Percentiles rank a stretch among this genome's conserved stretches.
Evolutionary conservation across 441 rosid species (phyloP).

Genomic region (Adansonia madagascariensis): DNA sequence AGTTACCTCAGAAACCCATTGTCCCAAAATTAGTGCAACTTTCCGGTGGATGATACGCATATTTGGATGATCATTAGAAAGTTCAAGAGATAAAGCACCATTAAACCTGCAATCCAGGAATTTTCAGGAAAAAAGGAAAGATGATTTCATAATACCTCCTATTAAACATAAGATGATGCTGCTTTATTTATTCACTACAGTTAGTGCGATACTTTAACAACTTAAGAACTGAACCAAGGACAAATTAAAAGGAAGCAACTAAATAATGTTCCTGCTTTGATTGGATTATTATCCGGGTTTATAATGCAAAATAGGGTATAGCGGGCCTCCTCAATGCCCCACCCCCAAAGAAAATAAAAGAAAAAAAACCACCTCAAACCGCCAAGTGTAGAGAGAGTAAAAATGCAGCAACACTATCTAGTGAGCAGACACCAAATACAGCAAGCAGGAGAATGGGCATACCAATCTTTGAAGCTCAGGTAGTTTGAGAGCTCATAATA

Average conservation of each 20-base stretch:
- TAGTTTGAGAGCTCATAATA: constrained; percentile 99
- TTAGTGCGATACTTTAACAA: background rate
- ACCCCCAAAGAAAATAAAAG: background rate
- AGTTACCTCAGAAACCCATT: constrained; percentile 98
- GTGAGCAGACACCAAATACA: constrained; percentile 20
- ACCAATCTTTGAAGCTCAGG: constrained; percentile 96
- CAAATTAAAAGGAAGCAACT: constrained; percentile 4
- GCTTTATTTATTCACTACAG: constrained; percentile 7
- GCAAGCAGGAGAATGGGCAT: constrained; percentile 24
- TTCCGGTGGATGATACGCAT: constrained; percentile 93
- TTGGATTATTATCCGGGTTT: background rate
- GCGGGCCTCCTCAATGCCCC: background rate
- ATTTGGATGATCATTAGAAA: constrained; percentile 89
- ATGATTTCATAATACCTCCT: constrained; percentile 17
- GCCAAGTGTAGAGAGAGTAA: background rate
- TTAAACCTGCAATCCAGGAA: constrained; percentile 69
- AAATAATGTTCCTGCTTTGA: constrained; percentile 1
- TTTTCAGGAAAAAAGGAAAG: background rate
- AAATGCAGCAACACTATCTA: constrained; percentile 9
- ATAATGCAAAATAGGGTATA: background rate
- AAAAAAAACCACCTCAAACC: background rate
- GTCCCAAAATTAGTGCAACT: constrained; percentile 95
- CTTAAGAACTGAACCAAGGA: constrained; percentile 8
- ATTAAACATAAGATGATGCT: constrained; percentile 1
- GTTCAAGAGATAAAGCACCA: constrained; percentile 89